Evolutionary conservation across 352 stramenopile species (phyloP).

Genomic region (Phytophthora pisi): DNA sequence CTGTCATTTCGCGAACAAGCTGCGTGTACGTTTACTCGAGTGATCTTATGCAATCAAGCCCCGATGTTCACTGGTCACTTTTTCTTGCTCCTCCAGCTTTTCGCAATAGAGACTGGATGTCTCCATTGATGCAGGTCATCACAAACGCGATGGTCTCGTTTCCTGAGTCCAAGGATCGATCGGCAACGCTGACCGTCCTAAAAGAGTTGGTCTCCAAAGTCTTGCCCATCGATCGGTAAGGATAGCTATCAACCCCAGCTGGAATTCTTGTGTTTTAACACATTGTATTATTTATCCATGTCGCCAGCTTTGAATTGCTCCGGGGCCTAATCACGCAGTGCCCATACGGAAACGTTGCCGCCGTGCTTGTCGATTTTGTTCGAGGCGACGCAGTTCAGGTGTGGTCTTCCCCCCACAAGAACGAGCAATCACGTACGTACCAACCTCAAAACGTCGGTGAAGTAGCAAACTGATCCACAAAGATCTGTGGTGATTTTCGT

Average conservation of each 20-base stretch:
- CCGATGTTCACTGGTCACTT: neutral
- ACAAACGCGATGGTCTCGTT: conserved; percentile 80
- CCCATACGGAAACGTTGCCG: conserved; percentile 75
- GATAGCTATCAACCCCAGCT: neutral
- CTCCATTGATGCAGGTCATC: conserved; percentile 59
- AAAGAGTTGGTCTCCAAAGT: conserved; percentile 48
- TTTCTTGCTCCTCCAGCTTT: conserved; percentile 34
- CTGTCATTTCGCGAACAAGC: conserved; percentile 28
- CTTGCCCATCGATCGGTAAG: conserved; percentile 42
- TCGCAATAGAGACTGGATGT: conserved; percentile 54
- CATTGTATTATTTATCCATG: neutral
- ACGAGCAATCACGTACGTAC: conserved; percentile 37
- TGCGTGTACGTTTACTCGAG: conserved; percentile 16
- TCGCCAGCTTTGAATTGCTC: conserved; percentile 57
- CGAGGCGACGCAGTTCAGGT: conserved; percentile 47
- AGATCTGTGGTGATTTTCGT: neutral
- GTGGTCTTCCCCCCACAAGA: conserved; percentile 39
- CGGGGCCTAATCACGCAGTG: conserved; percentile 51
- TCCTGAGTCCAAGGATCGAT: conserved; percentile 46
- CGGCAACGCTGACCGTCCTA: conserved; percentile 42
- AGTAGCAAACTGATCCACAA: conserved; percentile 6
- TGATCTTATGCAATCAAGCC: neutral
- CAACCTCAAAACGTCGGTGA: neutral
- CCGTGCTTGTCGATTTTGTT: conserved; percentile 68
- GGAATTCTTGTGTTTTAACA: neutral